Base-by-base conservation (phyloP, 73 alveolate species). In the Paramecium primaurelia region DNA sequence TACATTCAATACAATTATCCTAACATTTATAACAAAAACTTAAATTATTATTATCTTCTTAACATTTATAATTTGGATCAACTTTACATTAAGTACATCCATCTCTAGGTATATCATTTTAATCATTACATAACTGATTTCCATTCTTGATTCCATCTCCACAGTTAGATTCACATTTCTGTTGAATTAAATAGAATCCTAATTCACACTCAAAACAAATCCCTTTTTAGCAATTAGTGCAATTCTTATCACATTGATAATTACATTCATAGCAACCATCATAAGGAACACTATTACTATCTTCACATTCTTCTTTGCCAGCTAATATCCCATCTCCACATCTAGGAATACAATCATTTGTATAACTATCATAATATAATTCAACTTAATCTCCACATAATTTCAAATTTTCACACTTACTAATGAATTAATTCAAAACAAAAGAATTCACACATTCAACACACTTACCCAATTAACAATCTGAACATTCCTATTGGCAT, bases 401-500 rank as follows among this genome's bases (percentile, higher is more conserved):
- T 11, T 16, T 12, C 30, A 94, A 93, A 18, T 92, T 93, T 40
- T 85, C 94, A 16, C 16, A 49, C 16, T 20, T 71, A n/a, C 36
- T 5, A 12, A 34, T 9, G 1, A 73, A 38, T 40, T 92, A 92
- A 40, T 71, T 88, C 40, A 86, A 93, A 58, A 93, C 64, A 1
- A 38, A 68, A 7, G 64, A 88, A 87, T 22, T 0, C 25, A 22
- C 25, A 22, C 0, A 22, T 22, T 22, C 25, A 22, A 22, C 25
- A 22, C 25, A 22, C 25, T 22, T 22, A 22, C 25, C 25, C 25
- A 22, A 22, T 22, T 22, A 0, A 77, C 93, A 86, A 12, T 37
- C 97, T 14, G 64, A 7, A 75, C 97, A 95, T 9, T 40, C 25
- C 80, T 36, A 95, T 64, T 95, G 96, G 4, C 71, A 64, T 45